These are phyloP conservation scores for Fusarium transvaalense DNA, from an alignment of 2,329 filamentous ascomycete species.

Conservation along the genomic window DNA sequence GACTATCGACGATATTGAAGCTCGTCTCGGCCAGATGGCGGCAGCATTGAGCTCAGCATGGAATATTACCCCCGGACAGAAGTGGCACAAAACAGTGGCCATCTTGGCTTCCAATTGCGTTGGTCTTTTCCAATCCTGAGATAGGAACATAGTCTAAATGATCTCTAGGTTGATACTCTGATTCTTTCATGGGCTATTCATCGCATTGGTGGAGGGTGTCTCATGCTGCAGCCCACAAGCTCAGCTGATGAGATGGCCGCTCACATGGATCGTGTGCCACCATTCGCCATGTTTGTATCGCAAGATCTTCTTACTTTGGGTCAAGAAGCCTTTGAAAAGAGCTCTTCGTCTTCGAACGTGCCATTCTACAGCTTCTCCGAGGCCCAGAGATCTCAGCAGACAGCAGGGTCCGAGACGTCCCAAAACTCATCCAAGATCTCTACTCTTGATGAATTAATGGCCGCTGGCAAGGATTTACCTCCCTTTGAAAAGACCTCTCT, in stretches of 20 bases:
- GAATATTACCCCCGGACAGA: conserved; percentile 2
- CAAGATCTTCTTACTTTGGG: conserved; percentile 6
- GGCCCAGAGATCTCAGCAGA: not conserved
- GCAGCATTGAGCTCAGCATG: conserved; percentile 11
- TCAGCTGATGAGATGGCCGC: conserved; percentile 14
- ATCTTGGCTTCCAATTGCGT: conserved; percentile 12
- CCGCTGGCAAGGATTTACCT: not conserved
- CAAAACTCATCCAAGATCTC: not conserved
- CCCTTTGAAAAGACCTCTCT: not conserved
- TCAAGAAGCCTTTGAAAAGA: conserved; percentile 4
- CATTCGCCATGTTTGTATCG: conserved; percentile 6
- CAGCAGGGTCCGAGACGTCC: not conserved
- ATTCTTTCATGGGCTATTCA: conserved; percentile 11
- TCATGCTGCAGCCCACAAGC: conserved; percentile 11
- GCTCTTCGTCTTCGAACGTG: conserved; percentile 8
- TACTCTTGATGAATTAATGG: conserved; percentile 9
- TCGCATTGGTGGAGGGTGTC: conserved; percentile 10
- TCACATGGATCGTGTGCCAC: conserved; percentile 10
- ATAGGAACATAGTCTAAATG: not conserved
- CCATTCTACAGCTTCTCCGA: conserved; percentile 7
- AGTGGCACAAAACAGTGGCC: conserved; percentile 8
- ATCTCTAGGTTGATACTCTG: conserved; percentile 4
- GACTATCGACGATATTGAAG: conserved; percentile 8
- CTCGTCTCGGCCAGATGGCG: conserved; percentile 7
- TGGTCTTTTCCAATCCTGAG: not conserved